These are phyloP conservation scores for Davidsoniella neocaledoniae DNA, from an alignment of 2,329 filamentous ascomycete species.

Conservation along the genomic window DNA sequence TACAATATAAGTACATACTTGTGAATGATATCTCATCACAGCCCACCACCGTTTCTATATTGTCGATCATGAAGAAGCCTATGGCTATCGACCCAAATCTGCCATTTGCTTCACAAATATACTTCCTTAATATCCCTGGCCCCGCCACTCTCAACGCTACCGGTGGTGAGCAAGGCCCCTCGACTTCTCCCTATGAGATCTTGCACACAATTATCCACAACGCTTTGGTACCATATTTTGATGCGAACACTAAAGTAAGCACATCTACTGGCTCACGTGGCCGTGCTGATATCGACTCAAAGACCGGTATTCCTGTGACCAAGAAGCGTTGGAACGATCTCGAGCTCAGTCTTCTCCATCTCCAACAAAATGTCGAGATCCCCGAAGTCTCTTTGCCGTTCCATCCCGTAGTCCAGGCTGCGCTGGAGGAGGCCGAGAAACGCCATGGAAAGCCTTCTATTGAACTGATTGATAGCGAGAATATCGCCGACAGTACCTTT, in stretches of 20 bases:
- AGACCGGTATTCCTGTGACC: conserved; percentile 89
- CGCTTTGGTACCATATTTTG: conserved; percentile 87
- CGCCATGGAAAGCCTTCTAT: conserved; percentile 53
- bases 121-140: conserved; percentile 82
- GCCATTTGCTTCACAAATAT: conserved; percentile 74
- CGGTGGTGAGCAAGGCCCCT: conserved; percentile 51
- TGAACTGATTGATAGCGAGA: conserved; percentile 56
- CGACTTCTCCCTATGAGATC: conserved; percentile 75
- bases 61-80: conserved; percentile 80
- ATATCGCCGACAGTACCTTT: conserved; percentile 80
- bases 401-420: conserved; percentile 73
- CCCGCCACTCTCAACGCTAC: conserved; percentile 52
- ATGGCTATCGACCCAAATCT: conserved; percentile 70
- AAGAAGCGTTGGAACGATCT: conserved; percentile 95
- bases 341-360: conserved; percentile 72
- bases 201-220: conserved; percentile 84
- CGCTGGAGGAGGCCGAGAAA: conserved; percentile 59
- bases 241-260: conserved; percentile 79
- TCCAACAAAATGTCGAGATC: conserved; percentile 97
- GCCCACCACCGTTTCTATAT: conserved; percentile 64
- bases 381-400: conserved; percentile 77
- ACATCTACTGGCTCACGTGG: conserved; percentile 47
- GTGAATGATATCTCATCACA: conserved; percentile 68
- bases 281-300: conserved; percentile 71
- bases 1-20: conserved; percentile 58